Conservation (phyloP, 345 rosid genomes). For the Camelina laxa region DNA sequence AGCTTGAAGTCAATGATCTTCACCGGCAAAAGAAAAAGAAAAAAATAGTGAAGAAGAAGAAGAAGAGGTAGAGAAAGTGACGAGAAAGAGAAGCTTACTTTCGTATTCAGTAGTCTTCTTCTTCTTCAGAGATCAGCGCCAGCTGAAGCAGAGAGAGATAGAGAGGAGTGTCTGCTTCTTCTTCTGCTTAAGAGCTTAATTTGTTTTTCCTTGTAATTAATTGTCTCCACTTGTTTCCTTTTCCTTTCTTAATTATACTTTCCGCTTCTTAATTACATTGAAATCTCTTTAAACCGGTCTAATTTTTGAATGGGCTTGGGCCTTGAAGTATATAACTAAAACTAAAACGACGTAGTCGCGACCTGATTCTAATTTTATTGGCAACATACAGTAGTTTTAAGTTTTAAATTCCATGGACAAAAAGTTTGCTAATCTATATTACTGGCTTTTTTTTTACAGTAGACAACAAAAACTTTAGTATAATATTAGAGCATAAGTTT, state of each 20-base stretch:
- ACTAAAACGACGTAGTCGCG: neutral
- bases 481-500: neutral
- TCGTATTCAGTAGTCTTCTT: neutral
- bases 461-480: too few species aligned
- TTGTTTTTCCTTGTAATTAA: neutral
- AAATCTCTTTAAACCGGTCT: neutral
- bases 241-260: neutral
- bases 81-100: constrained; percentile 22
- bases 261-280: neutral
- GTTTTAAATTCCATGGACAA: too few species aligned
- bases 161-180: neutral
- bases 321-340: neutral
- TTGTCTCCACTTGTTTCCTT: neutral
- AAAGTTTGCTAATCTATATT: too few species aligned
- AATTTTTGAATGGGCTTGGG: constrained; percentile 1
- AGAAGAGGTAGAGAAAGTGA: neutral
- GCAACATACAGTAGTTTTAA: neutral
- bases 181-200: neutral
- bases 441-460: too few species aligned
- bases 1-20: constrained; percentile 21
- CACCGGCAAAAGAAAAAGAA: neutral
- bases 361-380: neutral
- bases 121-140: constrained; percentile 29
- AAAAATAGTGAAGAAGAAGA: neutral
- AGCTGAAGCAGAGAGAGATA: constrained; percentile 13